Evolutionary conservation across 805 yeast genomes (phyloP).

Genomic region (Kazachstania psychrophila): DNA sequence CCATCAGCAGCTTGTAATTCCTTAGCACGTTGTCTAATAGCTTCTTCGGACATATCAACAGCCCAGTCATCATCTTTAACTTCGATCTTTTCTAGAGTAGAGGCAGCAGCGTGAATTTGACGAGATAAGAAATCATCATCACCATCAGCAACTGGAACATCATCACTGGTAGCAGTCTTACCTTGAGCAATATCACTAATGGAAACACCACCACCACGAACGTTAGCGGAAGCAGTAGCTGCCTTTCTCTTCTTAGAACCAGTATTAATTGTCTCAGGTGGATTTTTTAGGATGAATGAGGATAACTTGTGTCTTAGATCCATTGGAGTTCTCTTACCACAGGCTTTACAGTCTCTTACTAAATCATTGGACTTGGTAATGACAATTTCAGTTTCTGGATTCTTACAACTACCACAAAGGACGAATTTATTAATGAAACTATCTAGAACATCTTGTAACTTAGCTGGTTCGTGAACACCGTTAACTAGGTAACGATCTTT

Average conservation of each 20-base stretch:
- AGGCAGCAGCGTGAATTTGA: slow-evolving; percentile 78
- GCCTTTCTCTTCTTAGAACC: slow-evolving; percentile 52
- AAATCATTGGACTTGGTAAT: slow-evolving; percentile 58
- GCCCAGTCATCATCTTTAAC: slow-evolving; percentile 94
- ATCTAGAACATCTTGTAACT: slow-evolving; percentile 88
- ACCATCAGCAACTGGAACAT: slow-evolving; percentile 43
- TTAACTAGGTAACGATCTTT: slow-evolving; percentile 85
- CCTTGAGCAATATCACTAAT: slow-evolving; percentile 68
- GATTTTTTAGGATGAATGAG: slow-evolving; percentile 84
- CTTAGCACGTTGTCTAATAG: slow-evolving; percentile 82
- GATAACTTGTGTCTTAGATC: slow-evolving; percentile 82
- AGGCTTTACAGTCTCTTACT: slow-evolving; percentile 93
- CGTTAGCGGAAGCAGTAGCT: slow-evolving; percentile 84
- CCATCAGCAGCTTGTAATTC: slow-evolving; percentile 63
- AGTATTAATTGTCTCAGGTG: slow-evolving; percentile 53
- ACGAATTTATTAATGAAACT: slow-evolving; percentile 91
- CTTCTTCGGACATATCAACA: slow-evolving; percentile 93
- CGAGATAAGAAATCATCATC: slow-evolving; percentile 68
- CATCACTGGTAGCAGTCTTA: slow-evolving; percentile 24
- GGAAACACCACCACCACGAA: slow-evolving; percentile 78
- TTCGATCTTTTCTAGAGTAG: slow-evolving; percentile 50
- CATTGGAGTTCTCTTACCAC: slow-evolving; percentile 81
- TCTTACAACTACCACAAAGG: slow-evolving; percentile 87
- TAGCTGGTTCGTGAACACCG: slow-evolving; percentile 85
- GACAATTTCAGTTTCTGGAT: slow-evolving; percentile 92